phyloP scores from a whole-genome alignment of 352 stramenopile genomes.

The Phytophthora multivora region DNA sequence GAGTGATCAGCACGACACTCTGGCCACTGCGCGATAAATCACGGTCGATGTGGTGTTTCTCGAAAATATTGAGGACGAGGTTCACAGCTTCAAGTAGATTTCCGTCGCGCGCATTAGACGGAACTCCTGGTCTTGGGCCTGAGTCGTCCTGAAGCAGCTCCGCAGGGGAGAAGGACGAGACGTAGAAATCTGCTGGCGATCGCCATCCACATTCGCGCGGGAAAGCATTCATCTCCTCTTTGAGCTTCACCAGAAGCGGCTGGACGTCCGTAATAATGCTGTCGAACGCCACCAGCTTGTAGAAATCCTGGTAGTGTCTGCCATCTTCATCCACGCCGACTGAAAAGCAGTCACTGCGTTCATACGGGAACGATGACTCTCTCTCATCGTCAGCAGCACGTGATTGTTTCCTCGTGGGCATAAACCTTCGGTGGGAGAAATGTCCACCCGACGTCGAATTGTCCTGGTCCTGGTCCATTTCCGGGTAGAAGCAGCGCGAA shows the following conservation, averaged over 20 bases:
- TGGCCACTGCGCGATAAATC: constrained; percentile 96
- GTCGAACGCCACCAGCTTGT: constrained; percentile 85
- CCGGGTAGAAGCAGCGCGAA: constrained; percentile 85
- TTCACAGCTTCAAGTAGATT: constrained; percentile 99
- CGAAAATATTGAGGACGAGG: constrained; percentile 97
- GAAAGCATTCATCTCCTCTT: constrained; percentile 81
- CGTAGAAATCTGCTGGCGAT: constrained; percentile 49
- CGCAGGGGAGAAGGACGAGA: constrained; percentile 31
- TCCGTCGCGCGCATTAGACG: constrained; percentile 78
- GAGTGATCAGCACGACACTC: constrained; percentile 95
- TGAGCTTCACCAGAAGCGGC: constrained; percentile 71
- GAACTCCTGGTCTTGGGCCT: constrained; percentile 46
- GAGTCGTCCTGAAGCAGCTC: constrained; percentile 19
- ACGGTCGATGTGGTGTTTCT: constrained; percentile 98
- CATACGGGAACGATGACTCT: constrained; percentile 68
- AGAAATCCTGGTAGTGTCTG: constrained; percentile 85
- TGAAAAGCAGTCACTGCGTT: constrained; percentile 63
- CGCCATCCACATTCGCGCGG: constrained; percentile 71
- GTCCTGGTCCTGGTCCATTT: constrained; percentile 59
- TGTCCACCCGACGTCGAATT: constrained; percentile 18
- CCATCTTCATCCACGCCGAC: constrained; percentile 80
- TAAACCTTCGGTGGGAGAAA: constrained; percentile 20
- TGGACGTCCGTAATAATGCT: constrained; percentile 72
- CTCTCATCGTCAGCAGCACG: constrained; percentile 31
- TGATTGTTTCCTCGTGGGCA: constrained; percentile 25